phyloP scores from a whole-genome alignment of 495 filamentous ascomycete species.

The Xylaria grammica region DNA sequence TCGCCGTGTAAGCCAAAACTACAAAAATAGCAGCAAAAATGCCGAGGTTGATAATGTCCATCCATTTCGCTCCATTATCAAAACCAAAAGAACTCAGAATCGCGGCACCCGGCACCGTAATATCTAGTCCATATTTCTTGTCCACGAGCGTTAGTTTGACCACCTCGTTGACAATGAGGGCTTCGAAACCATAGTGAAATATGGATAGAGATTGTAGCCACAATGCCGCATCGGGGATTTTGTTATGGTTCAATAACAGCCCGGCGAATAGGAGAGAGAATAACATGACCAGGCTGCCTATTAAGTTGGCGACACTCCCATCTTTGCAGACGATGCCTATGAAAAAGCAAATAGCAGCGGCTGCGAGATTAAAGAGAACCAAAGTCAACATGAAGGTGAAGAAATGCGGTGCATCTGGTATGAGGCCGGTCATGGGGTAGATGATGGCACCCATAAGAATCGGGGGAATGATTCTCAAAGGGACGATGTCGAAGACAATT shows the following conservation, averaged over 20 bases:
- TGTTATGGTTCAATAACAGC: slow-evolving; percentile 89
- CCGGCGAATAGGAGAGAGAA: slow-evolving; percentile 96
- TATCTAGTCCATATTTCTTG: slow-evolving; percentile 92
- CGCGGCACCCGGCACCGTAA: slow-evolving; percentile 91
- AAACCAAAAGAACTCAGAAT: slow-evolving; percentile 96
- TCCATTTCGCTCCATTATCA: slow-evolving; percentile 80
- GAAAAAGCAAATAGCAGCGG: slow-evolving; percentile 90
- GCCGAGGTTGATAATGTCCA: slow-evolving; percentile 79
- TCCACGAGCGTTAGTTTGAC: slow-evolving; percentile 88
- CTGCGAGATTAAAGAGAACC: slow-evolving; percentile 94
- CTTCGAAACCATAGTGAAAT: slow-evolving; percentile 98
- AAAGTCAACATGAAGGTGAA: slow-evolving; percentile 89
- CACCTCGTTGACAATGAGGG: slow-evolving; percentile 96
- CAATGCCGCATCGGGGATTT: slow-evolving; percentile 78
- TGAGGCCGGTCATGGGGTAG: slow-evolving; percentile 97
- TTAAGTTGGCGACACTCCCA: slow-evolving; percentile 88
- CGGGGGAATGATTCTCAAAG: slow-evolving; percentile 89
- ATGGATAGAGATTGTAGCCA: slow-evolving; percentile 98
- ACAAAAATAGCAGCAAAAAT: slow-evolving; percentile 84
- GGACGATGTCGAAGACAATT: slow-evolving; percentile 93
- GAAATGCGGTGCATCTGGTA: slow-evolving; percentile 82
- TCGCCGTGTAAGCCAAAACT: slow-evolving; percentile 85
- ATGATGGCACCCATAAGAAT: slow-evolving; percentile 96
- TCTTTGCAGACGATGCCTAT: slow-evolving; percentile 96
- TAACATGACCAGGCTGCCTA: slow-evolving; percentile 95